Base-by-base conservation (phyloP, 495 filamentous ascomycete species). In the Podospora australis region DNA sequence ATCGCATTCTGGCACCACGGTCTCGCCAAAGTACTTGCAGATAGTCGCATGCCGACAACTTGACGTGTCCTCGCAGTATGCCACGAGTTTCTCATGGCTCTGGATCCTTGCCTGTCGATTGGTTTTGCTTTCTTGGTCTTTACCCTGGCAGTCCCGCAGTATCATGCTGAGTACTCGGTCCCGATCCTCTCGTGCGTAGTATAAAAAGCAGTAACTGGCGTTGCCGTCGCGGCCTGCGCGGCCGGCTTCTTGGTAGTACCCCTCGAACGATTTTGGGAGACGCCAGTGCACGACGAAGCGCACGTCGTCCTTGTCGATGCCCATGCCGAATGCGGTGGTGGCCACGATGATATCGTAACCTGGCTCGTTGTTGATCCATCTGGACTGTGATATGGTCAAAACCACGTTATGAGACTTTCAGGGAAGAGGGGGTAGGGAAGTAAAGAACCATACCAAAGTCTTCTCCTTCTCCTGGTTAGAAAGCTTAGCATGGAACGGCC, bases 301-400 rank as follows among this genome's bases (percentile, higher is more conserved):
- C 13, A 97, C 91, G 55, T 92, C 82, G 23, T 90, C 79, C 65
- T 95, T 96, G 58, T 96, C 90, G 55, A 98, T 96, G 3, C 91
- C 91, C 91, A 98, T 96, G 6, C 91, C 91, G 52, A 96, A 96
- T 0, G 91, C 91, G 2, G 88, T 96, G 0, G 91, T 96, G 4
- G 91, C 91, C 32, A 96, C 87, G 36, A 96, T 90, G 40, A 96
- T 82, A 55, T 90, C 87, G 63, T 92, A 95, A 5, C 83, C 81
- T 10, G 74, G 69, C 38, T 78, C 73, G 52, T 86, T 84, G 13
- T 77, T 77, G 29, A 92, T 79, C 91, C 91, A 97, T 26, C 80
- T 78, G 3, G 74, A 58, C 24, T n/a, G n/a, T n/a, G n/a, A n/a
- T n/a, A n/a, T n/a, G n/a, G n/a, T n/a, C n/a, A n/a, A n/a, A n/a